These are phyloP conservation scores for Oxytropis ochrocephala DNA, from an alignment of 306 rosid species.

Conservation along the genomic window DNA sequence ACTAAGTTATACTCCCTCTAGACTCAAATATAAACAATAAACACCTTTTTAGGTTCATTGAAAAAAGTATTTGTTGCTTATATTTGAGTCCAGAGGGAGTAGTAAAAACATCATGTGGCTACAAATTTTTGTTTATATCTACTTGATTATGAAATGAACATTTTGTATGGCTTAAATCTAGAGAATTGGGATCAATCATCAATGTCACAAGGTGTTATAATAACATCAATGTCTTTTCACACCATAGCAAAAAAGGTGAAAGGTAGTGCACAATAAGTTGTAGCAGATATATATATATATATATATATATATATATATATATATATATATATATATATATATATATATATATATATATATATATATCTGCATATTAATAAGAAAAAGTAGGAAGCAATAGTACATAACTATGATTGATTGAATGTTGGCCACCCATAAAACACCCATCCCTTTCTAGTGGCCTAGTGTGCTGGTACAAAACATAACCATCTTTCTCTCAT, in stretches of 20 bases:
- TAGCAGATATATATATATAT: no score
- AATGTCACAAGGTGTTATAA: neutral
- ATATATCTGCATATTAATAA: neutral
- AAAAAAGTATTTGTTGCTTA: no score
- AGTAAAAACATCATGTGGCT: neutral
- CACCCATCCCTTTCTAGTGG: neutral
- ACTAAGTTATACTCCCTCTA: no score
- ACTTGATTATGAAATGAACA: neutral
- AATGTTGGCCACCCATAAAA: conserved; percentile 7
- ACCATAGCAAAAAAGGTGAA: neutral
- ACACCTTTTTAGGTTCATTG: no score
- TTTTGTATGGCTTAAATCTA: neutral
- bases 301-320: no score
- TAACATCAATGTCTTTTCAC: conserved; percentile 11
- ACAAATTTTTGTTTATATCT: neutral
- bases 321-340: no score
- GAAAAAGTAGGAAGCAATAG: conserved; percentile 1
- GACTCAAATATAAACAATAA: no score
- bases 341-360: no score
- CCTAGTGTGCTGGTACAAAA: neutral
- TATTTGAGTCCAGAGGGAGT: no score
- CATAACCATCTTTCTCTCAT: neutral
- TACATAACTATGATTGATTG: conserved; percentile 11
- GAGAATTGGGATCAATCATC: neutral
- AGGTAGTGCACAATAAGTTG: conserved; percentile 6